These are phyloP conservation scores for Pilasporangium apinafurcum DNA, from an alignment of 352 stramenopile genomes.

Conservation along the genomic window DNA sequence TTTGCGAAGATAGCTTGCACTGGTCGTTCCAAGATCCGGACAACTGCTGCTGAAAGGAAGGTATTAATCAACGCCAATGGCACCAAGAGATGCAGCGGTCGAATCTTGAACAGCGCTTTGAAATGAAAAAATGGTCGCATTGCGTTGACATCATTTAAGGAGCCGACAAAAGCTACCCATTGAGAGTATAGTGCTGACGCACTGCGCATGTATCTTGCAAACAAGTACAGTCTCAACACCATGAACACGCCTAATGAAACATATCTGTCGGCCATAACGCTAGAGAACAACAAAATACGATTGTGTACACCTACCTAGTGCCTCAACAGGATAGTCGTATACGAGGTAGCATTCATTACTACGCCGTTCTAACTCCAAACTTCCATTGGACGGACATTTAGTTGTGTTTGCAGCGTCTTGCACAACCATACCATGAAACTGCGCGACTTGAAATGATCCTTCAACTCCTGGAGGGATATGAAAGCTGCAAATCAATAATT, in stretches of 20 bases:
- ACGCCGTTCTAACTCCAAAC: conserved; percentile 18
- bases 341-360: conserved; percentile 44
- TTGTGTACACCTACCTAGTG: conserved; percentile 24
- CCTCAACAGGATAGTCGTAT: conserved; percentile 59
- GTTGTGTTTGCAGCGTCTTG: conserved; percentile 2
- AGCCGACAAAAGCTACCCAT: conserved; percentile 67
- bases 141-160: conserved; percentile 68
- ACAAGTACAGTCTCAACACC: conserved; percentile 52
- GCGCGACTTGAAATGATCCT: conserved; percentile 29
- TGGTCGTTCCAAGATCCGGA: conserved; percentile 65
- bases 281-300: neutral
- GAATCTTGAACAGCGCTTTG: conserved; percentile 71
- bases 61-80: conserved; percentile 46
- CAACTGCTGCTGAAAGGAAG: conserved; percentile 56
- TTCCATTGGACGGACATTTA: conserved; percentile 12
- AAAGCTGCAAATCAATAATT: conserved; percentile 58
- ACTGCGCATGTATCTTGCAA: conserved; percentile 63
- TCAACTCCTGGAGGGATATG: conserved; percentile 46
- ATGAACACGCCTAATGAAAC: conserved; percentile 50
- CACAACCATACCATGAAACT: conserved; percentile 33
- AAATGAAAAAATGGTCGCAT: conserved; percentile 81
- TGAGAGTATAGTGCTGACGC: conserved; percentile 66
- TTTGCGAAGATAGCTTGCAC: conserved; percentile 55
- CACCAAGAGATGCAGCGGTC: conserved; percentile 51
- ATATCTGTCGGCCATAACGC: neutral